A percentile compares a stretch with the other conserved stretches of the same genome.
Conservation (phyloP, 495 filamentous ascomycete species). For the Penicillium paxilli region DNA sequence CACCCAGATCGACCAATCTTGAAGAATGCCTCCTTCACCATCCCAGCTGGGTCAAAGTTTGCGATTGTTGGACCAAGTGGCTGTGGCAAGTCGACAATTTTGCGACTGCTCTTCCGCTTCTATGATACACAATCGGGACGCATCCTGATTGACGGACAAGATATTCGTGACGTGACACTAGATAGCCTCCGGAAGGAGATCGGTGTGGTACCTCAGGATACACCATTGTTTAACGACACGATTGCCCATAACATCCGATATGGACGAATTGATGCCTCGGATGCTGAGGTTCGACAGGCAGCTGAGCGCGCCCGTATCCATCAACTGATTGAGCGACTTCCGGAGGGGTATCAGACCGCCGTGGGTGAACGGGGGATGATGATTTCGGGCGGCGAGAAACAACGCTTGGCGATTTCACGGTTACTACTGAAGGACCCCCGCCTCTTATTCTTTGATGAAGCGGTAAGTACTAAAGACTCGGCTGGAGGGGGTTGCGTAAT, state of each 20-base stretch:
- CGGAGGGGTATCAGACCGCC: conserved; percentile 85
- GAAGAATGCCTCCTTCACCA: conserved; percentile 78
- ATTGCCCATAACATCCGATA: conserved; percentile 96
- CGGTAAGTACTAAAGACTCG: no score
- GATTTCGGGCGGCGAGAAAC: conserved; percentile 97
- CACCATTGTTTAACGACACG: conserved; percentile 92
- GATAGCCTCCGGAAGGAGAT: conserved; percentile 84
- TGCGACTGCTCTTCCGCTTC: conserved; percentile 88
- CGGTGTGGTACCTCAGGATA: conserved; percentile 96
- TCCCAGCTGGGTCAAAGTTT: conserved; percentile 93
- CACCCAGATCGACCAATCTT: conserved; percentile 84
- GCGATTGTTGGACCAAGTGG: conserved; percentile 94
- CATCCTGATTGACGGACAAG: conserved; percentile 91
- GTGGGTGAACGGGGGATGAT: conserved; percentile 97
- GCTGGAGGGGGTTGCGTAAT: neutral
- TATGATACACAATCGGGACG: conserved; percentile 88
- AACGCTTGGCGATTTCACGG: conserved; percentile 83
- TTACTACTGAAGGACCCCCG: conserved; percentile 90
- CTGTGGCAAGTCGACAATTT: conserved; percentile 92
- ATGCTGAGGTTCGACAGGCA: conserved; percentile 70
- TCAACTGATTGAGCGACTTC: conserved; percentile 73
- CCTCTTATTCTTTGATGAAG: conserved; percentile 95
- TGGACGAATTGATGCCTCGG: conserved; percentile 77
- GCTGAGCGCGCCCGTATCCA: conserved; percentile 82
- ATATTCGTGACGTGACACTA: conserved; percentile 78